These are phyloP conservation scores for Raddia guianensis DNA, from an alignment of 176 grass and related monocot genomes.

Conservation along the genomic window DNA sequence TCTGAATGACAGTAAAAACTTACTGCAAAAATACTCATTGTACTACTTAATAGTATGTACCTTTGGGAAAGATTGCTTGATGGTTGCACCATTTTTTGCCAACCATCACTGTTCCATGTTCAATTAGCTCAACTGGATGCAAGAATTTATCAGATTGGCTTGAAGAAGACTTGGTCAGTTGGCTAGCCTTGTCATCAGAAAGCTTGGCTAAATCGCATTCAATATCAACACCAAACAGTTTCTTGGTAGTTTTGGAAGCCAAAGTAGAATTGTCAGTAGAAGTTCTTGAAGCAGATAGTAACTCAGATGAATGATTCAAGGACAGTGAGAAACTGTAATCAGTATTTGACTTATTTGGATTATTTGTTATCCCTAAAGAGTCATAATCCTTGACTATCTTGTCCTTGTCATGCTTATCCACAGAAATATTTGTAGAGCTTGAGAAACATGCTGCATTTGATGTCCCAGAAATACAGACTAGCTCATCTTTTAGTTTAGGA, in stretches of 20 bases:
- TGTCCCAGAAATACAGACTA: slow-evolving; percentile 20
- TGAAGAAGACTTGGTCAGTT: slow-evolving; percentile 47
- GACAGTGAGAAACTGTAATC: slow-evolving; percentile 37
- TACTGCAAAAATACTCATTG: slow-evolving; percentile 14
- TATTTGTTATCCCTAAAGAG: slow-evolving; percentile 26
- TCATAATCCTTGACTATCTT: slow-evolving; percentile 31
- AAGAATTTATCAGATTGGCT: slow-evolving; percentile 34
- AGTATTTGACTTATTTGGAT: slow-evolving; percentile 36
- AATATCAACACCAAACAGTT: slow-evolving; percentile 60
- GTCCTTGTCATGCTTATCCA: slow-evolving; percentile 13
- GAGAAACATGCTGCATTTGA: slow-evolving; percentile 36
- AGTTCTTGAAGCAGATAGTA: slow-evolving; percentile 32
- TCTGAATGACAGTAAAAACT: slow-evolving; percentile 3
- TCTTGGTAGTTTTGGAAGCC: slow-evolving; percentile 39
- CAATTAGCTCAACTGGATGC: slow-evolving; percentile 57
- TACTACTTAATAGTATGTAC: slow-evolving; percentile 41
- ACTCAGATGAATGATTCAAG: slow-evolving; percentile 48
- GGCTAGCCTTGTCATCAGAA: slow-evolving; percentile 44
- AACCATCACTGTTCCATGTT: slow-evolving; percentile 58
- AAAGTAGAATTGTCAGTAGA: slow-evolving; percentile 27
- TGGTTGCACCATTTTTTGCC: slow-evolving; percentile 67
- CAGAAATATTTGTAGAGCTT: slow-evolving; percentile 18
- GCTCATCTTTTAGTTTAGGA: slow-evolving; percentile 39
- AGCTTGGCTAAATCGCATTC: slow-evolving; percentile 29
- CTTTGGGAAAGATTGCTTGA: slow-evolving; percentile 87